Conservation (phyloP, 345 rosid species). For the Salix brachista region DNA sequence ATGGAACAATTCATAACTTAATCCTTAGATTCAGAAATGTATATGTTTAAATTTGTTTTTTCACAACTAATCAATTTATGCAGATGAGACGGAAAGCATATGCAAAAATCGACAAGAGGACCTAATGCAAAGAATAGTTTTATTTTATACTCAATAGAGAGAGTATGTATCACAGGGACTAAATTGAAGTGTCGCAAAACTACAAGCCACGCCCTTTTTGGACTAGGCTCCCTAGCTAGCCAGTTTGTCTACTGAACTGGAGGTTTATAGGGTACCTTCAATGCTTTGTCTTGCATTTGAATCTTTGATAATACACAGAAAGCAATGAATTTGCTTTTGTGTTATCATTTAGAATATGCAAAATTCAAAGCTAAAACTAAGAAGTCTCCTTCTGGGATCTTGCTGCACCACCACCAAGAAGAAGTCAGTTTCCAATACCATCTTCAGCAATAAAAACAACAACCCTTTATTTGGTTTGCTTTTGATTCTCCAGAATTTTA, state of each 20-base stretch:
- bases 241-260: not conserved
- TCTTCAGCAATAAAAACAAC: not conserved
- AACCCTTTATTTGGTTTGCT: conserved; percentile 23
- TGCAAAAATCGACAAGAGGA: not conserved
- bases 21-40: too few species aligned
- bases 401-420: conserved; percentile 20
- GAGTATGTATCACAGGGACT: not conserved
- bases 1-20: too few species aligned
- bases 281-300: not conserved
- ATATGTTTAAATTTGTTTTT: too few species aligned
- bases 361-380: conserved; percentile 14
- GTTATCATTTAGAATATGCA: not conserved
- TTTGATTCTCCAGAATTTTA: conserved; percentile 18
- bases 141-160: not conserved
- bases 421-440: conserved; percentile 15
- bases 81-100: not conserved
- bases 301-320: not conserved
- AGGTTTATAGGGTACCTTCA: not conserved
- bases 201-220: not conserved
- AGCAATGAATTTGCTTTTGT: not conserved
- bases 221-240: not conserved
- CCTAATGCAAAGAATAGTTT: not conserved
- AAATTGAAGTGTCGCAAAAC: not conserved
- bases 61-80: not conserved
- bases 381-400: conserved; percentile 38